Evolutionary conservation across 345 rosid species (phyloP).

Genomic region (Aquilaria malaccensis): DNA sequence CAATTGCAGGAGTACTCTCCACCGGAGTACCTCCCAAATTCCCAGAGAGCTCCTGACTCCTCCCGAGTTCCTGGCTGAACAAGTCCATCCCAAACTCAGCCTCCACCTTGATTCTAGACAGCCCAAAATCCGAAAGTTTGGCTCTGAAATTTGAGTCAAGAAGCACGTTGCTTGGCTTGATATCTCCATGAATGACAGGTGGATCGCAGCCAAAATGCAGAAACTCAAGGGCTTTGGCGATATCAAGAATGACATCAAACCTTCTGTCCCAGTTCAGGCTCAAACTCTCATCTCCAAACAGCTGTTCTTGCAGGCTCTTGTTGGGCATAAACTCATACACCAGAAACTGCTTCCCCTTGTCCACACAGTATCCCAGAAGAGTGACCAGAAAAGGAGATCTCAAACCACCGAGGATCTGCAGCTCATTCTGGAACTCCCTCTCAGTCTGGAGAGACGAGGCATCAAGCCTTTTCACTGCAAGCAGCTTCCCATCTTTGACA

Average conservation of each 20-base stretch:
- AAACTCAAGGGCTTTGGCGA: conserved; percentile 78
- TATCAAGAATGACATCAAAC: conserved; percentile 62
- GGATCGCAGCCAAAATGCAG: conserved; percentile 90
- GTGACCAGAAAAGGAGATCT: conserved; percentile 74
- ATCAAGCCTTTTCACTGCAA: conserved; percentile 82
- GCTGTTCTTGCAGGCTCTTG: conserved; percentile 76
- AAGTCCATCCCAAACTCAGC: conserved; percentile 71
- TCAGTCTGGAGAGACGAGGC: conserved; percentile 56
- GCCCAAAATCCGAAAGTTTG: conserved; percentile 90
- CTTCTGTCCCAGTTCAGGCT: conserved; percentile 75
- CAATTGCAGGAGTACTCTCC: conserved; percentile 37
- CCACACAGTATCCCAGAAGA: conserved; percentile 82
- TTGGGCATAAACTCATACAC: conserved; percentile 96
- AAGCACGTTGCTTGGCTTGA: conserved; percentile 92
- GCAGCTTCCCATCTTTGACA: conserved; percentile 63
- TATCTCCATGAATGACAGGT: conserved; percentile 93
- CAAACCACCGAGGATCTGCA: conserved; percentile 86
- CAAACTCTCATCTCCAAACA: conserved; percentile 52
- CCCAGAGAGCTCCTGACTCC: conserved; percentile 74
- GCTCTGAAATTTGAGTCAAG: conserved; percentile 77
- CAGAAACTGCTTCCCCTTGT: conserved; percentile 62
- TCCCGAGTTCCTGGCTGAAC: conserved; percentile 82
- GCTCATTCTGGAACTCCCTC: conserved; percentile 92
- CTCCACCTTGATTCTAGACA: conserved; percentile 84
- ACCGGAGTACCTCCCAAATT: conserved; percentile 39